Evolutionary conservation across 2,329 filamentous ascomycete genomes (phyloP), one percentile per base, ranked within the genome.

Genomic region (Claviceps pazoutovae): DNA sequence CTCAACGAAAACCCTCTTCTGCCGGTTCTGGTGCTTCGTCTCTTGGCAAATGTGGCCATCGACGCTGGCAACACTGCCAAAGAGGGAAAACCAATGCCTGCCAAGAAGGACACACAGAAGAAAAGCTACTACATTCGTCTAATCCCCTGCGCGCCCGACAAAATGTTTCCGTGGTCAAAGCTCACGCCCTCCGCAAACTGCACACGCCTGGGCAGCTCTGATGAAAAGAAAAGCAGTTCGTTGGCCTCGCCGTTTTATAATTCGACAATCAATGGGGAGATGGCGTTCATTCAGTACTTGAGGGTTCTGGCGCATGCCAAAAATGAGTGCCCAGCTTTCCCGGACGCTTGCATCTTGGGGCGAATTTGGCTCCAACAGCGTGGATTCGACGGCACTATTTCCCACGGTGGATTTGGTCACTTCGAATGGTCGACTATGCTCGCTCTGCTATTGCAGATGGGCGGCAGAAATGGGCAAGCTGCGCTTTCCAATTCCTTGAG

Each of bases 361-460:
- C 82, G 85, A 53, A 79, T 87, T 51, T 98, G 93, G 93, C 75
- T 98, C 42, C 83, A 83, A 58, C 91, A 97, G 67, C 80, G 91
- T 51, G 89, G 89, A 0, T 86, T 96, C 57, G 77, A 76, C 16
- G 79, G 86, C 45, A 71, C 76, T 21, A 67, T 89, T n/a, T 74
- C 79, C 2, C 71, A 75, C 44, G 91, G 93, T 45, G 93, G 93
- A 0, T 96, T 98, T 64, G 93, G 93, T 3, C 82, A 88, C 58
- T 95, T 95, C 57, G 93, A 98, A 64, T 97, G 88, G 88, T 78
- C 86, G 0, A 71, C 80, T n/a, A 71, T 93, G 48, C 78, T 90
- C 63, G 87, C 90, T 36, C 72, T 95, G 14, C 71, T 97, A 2
- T 73, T 97, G 43, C 82, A 88, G 64, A 80, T 79, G n/a, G 87